Conservation (phyloP, 768 basidiomycete species). For the Termitomyces sp. region DNA sequence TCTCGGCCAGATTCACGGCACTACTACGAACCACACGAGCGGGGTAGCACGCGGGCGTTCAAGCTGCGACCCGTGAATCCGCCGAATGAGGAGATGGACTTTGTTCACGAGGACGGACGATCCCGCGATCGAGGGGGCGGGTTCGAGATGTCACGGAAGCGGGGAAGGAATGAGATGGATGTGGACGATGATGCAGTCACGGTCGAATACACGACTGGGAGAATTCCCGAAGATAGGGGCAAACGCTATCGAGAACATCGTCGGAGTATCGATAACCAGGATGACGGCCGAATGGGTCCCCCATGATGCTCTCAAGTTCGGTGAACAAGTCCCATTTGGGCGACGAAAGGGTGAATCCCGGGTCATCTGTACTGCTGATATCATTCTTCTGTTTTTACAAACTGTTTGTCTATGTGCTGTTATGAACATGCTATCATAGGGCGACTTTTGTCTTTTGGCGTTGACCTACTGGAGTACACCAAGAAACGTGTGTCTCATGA, state of each 20-base stretch:
- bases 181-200: conserved; percentile 51
- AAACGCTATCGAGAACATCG: conserved; percentile 53
- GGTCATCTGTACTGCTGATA: conserved; percentile 11
- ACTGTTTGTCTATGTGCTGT: conserved; percentile 20
- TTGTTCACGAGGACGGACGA: conserved; percentile 52
- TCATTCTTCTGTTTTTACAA: conserved; percentile 10
- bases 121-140: conserved; percentile 35
- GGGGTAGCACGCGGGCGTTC: conserved; percentile 33
- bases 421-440: conserved; percentile 19
- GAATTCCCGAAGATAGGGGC: conserved; percentile 48
- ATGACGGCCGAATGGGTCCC: conserved; percentile 33
- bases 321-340: conserved; percentile 14
- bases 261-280: conserved; percentile 35
- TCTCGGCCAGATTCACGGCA: conserved; percentile 54
- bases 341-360: conserved; percentile 5
- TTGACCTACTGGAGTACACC: conserved; percentile 7
- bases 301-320: conserved; percentile 13
- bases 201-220: conserved; percentile 30
- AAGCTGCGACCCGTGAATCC: conserved; percentile 49
- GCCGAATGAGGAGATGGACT: conserved; percentile 45
- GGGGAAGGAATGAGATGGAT: conserved; percentile 62
- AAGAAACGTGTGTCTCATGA: conserved; percentile 12
- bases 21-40: conserved; percentile 44
- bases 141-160: conserved; percentile 39
- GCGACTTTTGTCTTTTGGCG: conserved; percentile 15